These are phyloP conservation scores for Nidularia pulvinata DNA, from an alignment of 768 basidiomycete genomes.

Conservation along the genomic window DNA sequence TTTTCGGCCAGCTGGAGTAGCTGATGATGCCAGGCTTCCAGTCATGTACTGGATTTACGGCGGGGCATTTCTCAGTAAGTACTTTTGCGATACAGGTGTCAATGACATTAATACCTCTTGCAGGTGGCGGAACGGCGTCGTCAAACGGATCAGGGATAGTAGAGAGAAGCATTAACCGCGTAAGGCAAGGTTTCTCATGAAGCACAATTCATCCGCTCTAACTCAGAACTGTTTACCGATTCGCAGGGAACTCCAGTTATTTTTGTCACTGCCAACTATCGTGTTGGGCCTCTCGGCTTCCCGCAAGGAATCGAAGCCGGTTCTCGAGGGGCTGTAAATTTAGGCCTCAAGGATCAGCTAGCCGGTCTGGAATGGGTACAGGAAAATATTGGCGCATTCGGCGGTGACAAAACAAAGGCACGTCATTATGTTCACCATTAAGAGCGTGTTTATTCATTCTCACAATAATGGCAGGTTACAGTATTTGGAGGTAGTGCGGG, in stretches of 20 bases:
- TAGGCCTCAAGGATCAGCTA: constrained; percentile 44
- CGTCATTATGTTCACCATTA: not conserved
- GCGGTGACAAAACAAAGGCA: constrained; percentile 43
- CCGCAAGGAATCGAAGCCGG: constrained; percentile 39
- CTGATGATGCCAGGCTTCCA: constrained; percentile 21
- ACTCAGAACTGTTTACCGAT: too few species aligned
- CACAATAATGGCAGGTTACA: constrained; percentile 33
- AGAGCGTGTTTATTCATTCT: not conserved
- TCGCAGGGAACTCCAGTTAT: constrained; percentile 37
- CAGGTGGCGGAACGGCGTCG: too few species aligned
- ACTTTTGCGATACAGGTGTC: too few species aligned
- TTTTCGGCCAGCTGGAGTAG: constrained; percentile 26
- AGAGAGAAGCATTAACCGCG: too few species aligned
- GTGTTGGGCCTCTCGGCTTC: constrained; percentile 49
- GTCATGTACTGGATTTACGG: constrained; percentile 36
- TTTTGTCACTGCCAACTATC: constrained; percentile 49
- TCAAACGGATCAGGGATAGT: too few species aligned
- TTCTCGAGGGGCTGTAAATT: constrained; percentile 33
- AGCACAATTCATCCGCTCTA: not conserved
- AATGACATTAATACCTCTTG: too few species aligned
- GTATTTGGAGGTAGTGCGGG: constrained; percentile 59
- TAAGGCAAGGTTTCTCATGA: too few species aligned
- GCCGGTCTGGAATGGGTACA: constrained; percentile 55
- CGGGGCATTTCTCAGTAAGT: not conserved
- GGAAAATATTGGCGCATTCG: constrained; percentile 56